phyloP scores from a whole-genome alignment of 208 protist genomes.

The Trypanosoma theileri region DNA sequence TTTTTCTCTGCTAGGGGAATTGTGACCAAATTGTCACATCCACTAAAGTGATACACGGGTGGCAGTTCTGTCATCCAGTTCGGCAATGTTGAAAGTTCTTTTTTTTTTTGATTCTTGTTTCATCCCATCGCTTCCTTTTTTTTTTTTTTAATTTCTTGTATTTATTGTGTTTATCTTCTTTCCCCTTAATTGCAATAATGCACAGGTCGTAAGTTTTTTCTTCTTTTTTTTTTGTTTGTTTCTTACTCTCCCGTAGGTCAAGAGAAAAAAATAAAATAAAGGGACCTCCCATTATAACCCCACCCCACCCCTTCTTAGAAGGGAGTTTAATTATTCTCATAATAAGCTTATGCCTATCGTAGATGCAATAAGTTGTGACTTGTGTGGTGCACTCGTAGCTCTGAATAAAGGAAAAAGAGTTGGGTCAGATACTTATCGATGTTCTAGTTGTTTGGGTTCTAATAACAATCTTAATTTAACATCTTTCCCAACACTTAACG shows the following conservation, averaged over 20 bases:
- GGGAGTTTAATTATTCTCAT: not conserved
- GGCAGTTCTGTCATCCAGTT: not conserved
- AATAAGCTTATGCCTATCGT: constrained; percentile 13
- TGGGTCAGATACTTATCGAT: constrained; percentile 2
- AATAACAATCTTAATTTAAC: not conserved
- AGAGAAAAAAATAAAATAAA: constrained; percentile 6
- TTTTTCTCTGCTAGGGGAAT: constrained; percentile 1
- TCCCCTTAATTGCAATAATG: too few relatives aligned
- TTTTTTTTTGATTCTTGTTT: not conserved
- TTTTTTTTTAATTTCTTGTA: too few relatives aligned
- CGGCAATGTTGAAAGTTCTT: not conserved
- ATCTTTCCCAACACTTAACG: not conserved
- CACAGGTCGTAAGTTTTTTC: not conserved
- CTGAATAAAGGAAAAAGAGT: not conserved
- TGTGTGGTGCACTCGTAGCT: constrained; percentile 8
- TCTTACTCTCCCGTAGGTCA: not conserved
- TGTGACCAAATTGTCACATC: not conserved
- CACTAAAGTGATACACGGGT: not conserved
- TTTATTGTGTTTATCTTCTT: too few relatives aligned
- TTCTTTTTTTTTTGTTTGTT: constrained; percentile 14
- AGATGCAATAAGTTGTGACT: constrained; percentile 1
- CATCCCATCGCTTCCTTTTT: too few relatives aligned
- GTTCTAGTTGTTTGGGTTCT: not conserved
- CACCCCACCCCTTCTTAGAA: not conserved
- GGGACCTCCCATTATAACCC: constrained; percentile 1